Base-by-base conservation (phyloP, 768 basidiomycete species). In the Lactarius evosmus region DNA sequence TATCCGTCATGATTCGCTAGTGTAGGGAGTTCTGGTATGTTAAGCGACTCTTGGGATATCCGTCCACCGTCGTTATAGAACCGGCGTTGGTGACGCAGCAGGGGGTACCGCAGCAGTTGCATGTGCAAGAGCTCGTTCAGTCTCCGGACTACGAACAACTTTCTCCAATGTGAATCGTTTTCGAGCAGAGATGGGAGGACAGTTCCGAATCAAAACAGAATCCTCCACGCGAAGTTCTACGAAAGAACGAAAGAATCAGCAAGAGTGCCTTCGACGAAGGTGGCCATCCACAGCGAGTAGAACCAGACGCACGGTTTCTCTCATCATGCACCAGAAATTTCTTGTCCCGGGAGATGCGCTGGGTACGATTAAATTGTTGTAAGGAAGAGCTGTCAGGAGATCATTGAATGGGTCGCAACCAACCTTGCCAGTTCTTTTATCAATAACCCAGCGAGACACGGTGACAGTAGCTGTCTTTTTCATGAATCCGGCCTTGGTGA, bases 391-490 rank as follows among this genome's bases (percentile, higher is more conserved):
- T 32, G 34, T 30, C 36, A 46, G 41, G 33, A 11, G 52, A 51
- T 32, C 54, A 34, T 7, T 14, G 52, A 14, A 49, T 34, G 22
- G 33, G 36, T 25, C 25, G 1, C 36, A 22, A 72, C 79, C 68
- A 67, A 91, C 91, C 81, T 93, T 93, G 69, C 87, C 85, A 5
- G 91, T 93, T 53, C 83, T 70, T 65, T 83, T 82, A 70, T 93
- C 90, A n/a, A 83, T 75, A 41, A 88, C 79, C 78, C 80, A 84
- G 61, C 91, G 83, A 27, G 87, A 85, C 8, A 93, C 90, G 0
- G 88, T 86, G 54, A 93, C 91, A 0, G 92, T 93, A 16, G 82
- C 91, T 0, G 91, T 93, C 73, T 92, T 93, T 60, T 85, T 79
- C 91, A 93, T 93, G 68, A 80, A 83, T 9, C 92, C 91, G 25